A percentile compares a stretch with the other conserved stretches of the same genome.
phyloP scores from a whole-genome alignment of 257 asterid genomes.

The Perilla frutescens region DNA sequence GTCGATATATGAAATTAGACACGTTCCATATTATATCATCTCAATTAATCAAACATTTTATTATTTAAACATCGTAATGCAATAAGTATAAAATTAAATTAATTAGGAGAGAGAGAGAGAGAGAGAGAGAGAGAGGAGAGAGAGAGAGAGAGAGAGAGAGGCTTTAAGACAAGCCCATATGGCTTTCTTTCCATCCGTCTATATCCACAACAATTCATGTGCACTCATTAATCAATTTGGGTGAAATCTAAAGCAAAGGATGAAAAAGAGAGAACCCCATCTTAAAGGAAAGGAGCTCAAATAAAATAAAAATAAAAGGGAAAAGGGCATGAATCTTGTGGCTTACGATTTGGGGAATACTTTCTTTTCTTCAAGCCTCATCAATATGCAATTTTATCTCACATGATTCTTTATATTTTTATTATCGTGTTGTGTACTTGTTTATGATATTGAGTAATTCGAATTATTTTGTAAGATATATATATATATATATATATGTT shows the following conservation, averaged over 20 bases:
- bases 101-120: conserved; percentile 32
- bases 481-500: too few relatives aligned
- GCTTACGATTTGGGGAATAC: conserved; percentile 41
- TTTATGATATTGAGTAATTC: too few relatives aligned
- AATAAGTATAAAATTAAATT: too few relatives aligned
- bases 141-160: conserved; percentile 37
- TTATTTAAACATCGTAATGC: too few relatives aligned
- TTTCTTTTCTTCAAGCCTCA: conserved; percentile 32
- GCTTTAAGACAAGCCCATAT: conserved; percentile 55
- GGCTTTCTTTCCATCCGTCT: conserved; percentile 24
- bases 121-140: conserved; percentile 24
- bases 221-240: conserved; percentile 68
- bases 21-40: too few relatives aligned
- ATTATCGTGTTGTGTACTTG: not conserved
- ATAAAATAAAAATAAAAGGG: not conserved
- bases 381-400: conserved; percentile 13
- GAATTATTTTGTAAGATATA: too few relatives aligned
- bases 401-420: not conserved
- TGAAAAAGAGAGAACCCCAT: conserved; percentile 30
- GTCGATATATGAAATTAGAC: too few relatives aligned
- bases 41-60: too few relatives aligned
- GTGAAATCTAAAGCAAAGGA: conserved; percentile 57
- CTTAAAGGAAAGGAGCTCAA: conserved; percentile 27
- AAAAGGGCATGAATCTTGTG: conserved; percentile 53
- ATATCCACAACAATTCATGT: conserved; percentile 56